Evolutionary conservation across 1,284 basidiomycete genomes (phyloP).

Genomic region (Phaffia rhodozyma): DNA sequence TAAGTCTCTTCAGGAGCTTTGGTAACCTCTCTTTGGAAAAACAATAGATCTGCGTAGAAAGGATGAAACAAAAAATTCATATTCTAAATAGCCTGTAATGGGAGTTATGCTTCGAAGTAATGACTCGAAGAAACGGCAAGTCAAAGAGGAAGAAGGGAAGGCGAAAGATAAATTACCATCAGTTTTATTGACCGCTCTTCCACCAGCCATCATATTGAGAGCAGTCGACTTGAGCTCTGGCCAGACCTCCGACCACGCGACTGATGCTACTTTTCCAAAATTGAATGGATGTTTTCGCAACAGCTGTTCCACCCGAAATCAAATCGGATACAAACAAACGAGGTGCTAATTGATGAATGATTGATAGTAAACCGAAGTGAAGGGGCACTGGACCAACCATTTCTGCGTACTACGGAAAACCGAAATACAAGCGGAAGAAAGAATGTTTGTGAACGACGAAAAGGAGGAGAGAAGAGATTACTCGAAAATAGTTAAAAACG

Average conservation of each 20-base stretch:
- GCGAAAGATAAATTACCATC: neutral
- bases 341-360: neutral
- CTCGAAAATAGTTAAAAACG: no score
- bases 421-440: neutral
- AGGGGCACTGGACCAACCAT: slow-evolving; percentile 3
- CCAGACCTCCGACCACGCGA: slow-evolving; percentile 18
- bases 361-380: neutral
- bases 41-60: slow-evolving; percentile 6
- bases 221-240: neutral
- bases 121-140: no score
- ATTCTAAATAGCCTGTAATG: no score
- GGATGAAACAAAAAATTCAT: no score
- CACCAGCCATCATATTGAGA: neutral
- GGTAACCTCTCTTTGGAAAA: slow-evolving; percentile 12
- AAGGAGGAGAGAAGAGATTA: neutral
- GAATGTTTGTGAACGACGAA: neutral
- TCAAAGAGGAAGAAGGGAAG: no score
- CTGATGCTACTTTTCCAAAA: neutral
- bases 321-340: neutral
- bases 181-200: slow-evolving; percentile 1
- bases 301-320: neutral
- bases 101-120: no score
- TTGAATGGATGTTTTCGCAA: neutral
- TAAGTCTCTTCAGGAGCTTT: slow-evolving; percentile 11
- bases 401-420: slow-evolving; percentile 5